Conservation (phyloP, 2,329 filamentous ascomycete species). For the Penicillium sp. region DNA sequence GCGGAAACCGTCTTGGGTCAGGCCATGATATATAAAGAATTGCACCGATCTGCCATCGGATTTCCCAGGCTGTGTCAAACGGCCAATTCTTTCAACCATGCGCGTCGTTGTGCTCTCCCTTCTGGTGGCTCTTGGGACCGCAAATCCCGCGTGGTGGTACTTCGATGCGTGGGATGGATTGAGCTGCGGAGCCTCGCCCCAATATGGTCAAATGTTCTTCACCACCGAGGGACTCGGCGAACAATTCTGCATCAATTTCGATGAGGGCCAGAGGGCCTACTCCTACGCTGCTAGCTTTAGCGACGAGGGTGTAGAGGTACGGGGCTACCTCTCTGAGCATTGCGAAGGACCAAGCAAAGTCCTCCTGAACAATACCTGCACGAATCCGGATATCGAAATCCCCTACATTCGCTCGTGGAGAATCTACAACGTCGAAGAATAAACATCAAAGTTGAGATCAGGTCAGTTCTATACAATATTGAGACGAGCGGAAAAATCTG, state of each 20-base stretch:
- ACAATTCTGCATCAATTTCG: slow-evolving; percentile 4
- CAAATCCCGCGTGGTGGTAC: slow-evolving; percentile 8
- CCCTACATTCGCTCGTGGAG: slow-evolving; percentile 13
- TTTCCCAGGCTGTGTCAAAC: not conserved
- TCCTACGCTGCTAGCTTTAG: not conserved
- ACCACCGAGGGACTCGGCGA: slow-evolving; percentile 3
- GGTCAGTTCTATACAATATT: not conserved
- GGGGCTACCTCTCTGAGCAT: slow-evolving; percentile 9
- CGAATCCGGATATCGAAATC: slow-evolving; percentile 9
- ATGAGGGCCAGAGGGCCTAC: slow-evolving; percentile 1
- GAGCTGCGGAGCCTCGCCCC: slow-evolving; percentile 7
- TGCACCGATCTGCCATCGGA: not conserved
- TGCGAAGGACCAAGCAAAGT: slow-evolving; percentile 8
- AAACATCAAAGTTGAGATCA: not conserved
- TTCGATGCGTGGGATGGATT: slow-evolving; percentile 11
- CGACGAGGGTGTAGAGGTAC: slow-evolving; percentile 3
- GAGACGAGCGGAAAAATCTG: not conserved
- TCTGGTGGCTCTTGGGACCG: not conserved
- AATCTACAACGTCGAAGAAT: not conserved
- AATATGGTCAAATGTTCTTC: slow-evolving; percentile 5
- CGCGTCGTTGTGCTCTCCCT: not conserved
- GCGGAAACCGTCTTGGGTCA: slow-evolving; percentile 5
- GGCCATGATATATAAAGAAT: not conserved
- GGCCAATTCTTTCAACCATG: not conserved
- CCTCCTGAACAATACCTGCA: slow-evolving; percentile 10